Evolutionary conservation across 805 yeast species (phyloP).

Genomic region (Phaffomyces thermotolerans): DNA sequence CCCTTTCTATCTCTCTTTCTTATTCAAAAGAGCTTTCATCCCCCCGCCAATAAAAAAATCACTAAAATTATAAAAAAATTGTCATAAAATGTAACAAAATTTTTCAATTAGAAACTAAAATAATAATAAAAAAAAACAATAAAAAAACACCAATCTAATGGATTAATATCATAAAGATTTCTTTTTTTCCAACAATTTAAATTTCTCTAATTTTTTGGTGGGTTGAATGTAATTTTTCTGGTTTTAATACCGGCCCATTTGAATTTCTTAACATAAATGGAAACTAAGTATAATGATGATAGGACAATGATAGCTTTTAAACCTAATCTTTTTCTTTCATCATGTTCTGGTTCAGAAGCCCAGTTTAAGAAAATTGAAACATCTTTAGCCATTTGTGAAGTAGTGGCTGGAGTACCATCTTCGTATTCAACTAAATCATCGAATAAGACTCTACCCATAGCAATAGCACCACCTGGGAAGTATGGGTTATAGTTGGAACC

Average conservation of each 20-base stretch:
- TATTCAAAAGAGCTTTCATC: too few species aligned
- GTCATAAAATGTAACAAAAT: not conserved
- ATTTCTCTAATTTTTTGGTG: constrained; percentile 61
- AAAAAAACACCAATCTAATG: not conserved
- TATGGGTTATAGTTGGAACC: constrained; percentile 98
- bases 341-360: constrained; percentile 98
- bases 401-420: constrained; percentile 97
- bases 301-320: constrained; percentile 80
- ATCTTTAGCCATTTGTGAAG: constrained; percentile 99
- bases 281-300: constrained; percentile 70
- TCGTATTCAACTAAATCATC: constrained; percentile 97
- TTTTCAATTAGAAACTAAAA: not conserved
- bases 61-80: too few species aligned
- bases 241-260: constrained; percentile 96
- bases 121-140: not conserved
- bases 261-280: constrained; percentile 93
- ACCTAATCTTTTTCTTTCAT: constrained; percentile 95
- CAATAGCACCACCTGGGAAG: constrained; percentile 99
- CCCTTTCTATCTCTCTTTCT: too few species aligned
- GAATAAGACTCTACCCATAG: constrained; percentile 97
- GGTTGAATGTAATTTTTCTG: constrained; percentile 89
- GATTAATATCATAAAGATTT: too few species aligned
- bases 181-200: not conserved
- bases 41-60: too few species aligned
- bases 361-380: constrained; percentile 93